Percentiles rank a stretch among this genome's conserved stretches.
These are phyloP conservation scores for Solanum chiquidenum DNA, from an alignment of 257 asterid species.

Conservation along the genomic window DNA sequence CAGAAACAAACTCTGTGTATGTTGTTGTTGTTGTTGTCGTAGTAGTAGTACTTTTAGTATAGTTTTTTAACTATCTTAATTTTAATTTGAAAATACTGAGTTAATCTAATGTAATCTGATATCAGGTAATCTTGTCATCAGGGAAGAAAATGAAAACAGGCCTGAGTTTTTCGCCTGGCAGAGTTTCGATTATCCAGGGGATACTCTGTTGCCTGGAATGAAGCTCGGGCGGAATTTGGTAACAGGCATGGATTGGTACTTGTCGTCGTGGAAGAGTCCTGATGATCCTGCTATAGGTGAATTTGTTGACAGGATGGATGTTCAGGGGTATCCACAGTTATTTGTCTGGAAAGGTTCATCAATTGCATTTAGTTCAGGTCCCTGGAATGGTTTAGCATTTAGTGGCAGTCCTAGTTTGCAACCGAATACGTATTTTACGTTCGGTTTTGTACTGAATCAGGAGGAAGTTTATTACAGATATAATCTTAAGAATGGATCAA, in stretches of 20 bases:
- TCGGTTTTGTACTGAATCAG: slow-evolving; percentile 5
- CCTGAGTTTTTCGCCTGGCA: slow-evolving; percentile 3
- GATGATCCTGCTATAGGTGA: slow-evolving; percentile 35
- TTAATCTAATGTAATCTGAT: neutral
- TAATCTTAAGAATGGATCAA: slow-evolving; percentile 12
- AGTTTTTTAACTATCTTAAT: neutral
- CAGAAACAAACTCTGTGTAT: neutral
- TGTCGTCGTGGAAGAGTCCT: slow-evolving; percentile 12
- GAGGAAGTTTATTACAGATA: slow-evolving; percentile 19
- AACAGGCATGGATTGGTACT: neutral
- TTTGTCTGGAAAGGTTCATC: slow-evolving; percentile 13
- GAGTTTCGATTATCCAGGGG: slow-evolving; percentile 11
- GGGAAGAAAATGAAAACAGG: neutral
- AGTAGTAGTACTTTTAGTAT: neutral
- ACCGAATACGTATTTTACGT: slow-evolving; percentile 10
- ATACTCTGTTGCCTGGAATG: slow-evolving; percentile 11
- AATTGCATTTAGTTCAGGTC: slow-evolving; percentile 22
- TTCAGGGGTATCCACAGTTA: slow-evolving; percentile 21
- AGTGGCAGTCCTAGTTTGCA: slow-evolving; percentile 22
- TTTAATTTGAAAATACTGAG: neutral
- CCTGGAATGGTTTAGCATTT: slow-evolving; percentile 39
- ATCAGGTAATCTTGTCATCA: slow-evolving; percentile 21
- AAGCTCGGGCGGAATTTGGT: neutral
- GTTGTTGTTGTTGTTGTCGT: neutral
- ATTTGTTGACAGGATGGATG: slow-evolving; percentile 12